These are phyloP conservation scores for Phaeoacremonium minimum DNA, from an alignment of 2,329 filamentous ascomycete genomes.

Conservation along the genomic window DNA sequence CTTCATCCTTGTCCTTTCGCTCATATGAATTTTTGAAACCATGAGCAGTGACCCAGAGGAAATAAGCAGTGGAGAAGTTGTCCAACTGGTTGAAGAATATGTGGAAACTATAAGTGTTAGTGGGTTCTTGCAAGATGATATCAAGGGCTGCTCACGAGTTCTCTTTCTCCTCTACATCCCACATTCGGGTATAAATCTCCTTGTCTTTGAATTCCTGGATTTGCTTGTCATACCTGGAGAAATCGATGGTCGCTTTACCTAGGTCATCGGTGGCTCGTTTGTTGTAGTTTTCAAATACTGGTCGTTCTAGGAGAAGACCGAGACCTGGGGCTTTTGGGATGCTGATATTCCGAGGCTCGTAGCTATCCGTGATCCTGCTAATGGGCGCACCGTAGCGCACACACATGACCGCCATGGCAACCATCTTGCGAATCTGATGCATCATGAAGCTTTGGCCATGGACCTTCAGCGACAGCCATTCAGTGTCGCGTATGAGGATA, in stretches of 20 bases:
- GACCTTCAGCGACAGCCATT: conserved; percentile 94
- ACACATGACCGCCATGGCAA: conserved; percentile 82
- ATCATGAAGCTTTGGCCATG: conserved; percentile 99
- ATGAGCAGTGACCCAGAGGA: conserved; percentile 69
- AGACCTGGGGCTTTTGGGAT: conserved; percentile 93
- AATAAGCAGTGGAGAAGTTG: conserved; percentile 66
- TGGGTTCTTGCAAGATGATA: background rate
- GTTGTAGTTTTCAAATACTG: conserved; percentile 90
- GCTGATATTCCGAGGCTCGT: conserved; percentile 67
- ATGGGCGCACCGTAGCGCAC: conserved; percentile 79
- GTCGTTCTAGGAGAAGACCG: conserved; percentile 82
- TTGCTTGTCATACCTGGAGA: conserved; percentile 69
- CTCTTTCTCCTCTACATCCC: conserved; percentile 80
- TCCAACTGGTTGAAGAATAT: conserved; percentile 78
- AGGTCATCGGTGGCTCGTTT: conserved; percentile 60
- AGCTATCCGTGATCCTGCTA: conserved; percentile 68
- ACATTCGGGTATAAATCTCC: conserved; percentile 90
- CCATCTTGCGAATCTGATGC: conserved; percentile 99
- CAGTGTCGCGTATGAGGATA: conserved; percentile 82
- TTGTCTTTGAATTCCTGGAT: conserved; percentile 87
- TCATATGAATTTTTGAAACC: conserved; percentile 59
- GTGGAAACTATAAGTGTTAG: conserved; percentile 54
- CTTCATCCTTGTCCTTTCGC: conserved; percentile 32
- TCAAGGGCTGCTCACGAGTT: conserved; percentile 64
- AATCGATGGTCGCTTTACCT: conserved; percentile 68